Conservation (phyloP, 768 basidiomycete species). For the Leccinum olivaceopallidum region DNA sequence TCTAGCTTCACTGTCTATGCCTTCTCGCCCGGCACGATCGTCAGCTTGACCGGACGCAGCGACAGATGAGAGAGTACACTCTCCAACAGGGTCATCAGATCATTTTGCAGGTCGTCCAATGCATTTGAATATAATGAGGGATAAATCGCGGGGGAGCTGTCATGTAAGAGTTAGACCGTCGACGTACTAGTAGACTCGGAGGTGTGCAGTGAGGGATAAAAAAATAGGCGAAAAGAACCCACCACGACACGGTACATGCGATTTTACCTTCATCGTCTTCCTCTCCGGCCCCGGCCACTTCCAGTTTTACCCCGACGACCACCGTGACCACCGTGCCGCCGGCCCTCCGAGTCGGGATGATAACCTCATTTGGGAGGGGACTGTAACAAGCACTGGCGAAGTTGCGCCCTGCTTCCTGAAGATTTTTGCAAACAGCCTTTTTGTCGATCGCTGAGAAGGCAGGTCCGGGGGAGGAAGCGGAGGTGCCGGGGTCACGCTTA, state of each 20-base stretch:
- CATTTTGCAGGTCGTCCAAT: constrained; percentile 76
- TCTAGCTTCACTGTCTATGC: constrained; percentile 79
- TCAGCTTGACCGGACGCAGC: constrained; percentile 66
- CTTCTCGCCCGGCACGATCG: constrained; percentile 58
- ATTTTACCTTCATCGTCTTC: constrained; percentile 52
- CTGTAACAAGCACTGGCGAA: constrained; percentile 21
- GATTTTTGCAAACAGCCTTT: constrained; percentile 64
- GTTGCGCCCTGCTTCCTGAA: constrained; percentile 56
- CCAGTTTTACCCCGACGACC: constrained; percentile 72
- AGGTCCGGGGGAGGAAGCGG: constrained; percentile 16
- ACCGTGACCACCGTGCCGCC: constrained; percentile 58
- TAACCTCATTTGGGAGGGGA: constrained; percentile 29
- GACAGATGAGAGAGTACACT: constrained; percentile 64
- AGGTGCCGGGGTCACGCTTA: constrained; percentile 18
- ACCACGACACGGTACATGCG: constrained; percentile 77
- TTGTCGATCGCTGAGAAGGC: constrained; percentile 45
- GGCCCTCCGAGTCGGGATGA: constrained; percentile 10
- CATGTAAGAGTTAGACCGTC: no score
- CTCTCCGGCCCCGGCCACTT: constrained; percentile 57
- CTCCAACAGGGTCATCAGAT: constrained; percentile 63
- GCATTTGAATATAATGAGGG: constrained; percentile 60
- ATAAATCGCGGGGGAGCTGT: constrained; percentile 79
- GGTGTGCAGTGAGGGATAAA: neutral
- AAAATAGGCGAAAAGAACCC: constrained; percentile 29
- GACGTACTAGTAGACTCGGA: no score